Evolutionary conservation across 495 filamentous ascomycete genomes (phyloP), one percentile per base, ranked within the genome.

Genomic region (Daldinia childiae): DNA sequence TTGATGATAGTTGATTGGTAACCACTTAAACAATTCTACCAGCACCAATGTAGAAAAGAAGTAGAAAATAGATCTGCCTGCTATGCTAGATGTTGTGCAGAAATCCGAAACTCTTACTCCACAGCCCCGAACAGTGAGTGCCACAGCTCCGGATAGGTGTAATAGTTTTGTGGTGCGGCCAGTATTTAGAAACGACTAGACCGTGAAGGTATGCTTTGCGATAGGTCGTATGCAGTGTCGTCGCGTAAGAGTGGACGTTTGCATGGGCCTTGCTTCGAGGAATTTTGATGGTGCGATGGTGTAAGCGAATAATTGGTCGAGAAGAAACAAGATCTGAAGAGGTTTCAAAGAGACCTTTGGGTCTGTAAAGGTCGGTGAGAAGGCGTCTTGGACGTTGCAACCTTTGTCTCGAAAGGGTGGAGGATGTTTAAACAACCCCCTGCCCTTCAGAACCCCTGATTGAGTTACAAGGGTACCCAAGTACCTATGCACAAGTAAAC

Each of bases 341-440:
- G 56, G 68, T 71, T 74, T 71, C 66, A 57, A 57, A 68, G 52
- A 66, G 58, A 66, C 50, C 71, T 64, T 65, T 66, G 69, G 68
- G 65, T 36, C 26, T 58, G 50, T 68, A 72, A 73, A 74, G 74
- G 72, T 74, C 76, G 71, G 71, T 78, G 63, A 76, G 21, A 51
- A 70, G 65, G 66, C 67, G 54, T 74, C 73, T 77, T 68, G 74
- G 74, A 66, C 78, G 80, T 82, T 81, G 80, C 81, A 78, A 79
- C 76, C 81, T 78, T 78, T 79, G 82, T 85, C 80, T 85, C 79
- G 77, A 80, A 75, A 71, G 67, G 62, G 68, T 77, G 77, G 73
- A 76, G 69, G 73, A 62, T 67, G 66, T 66, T 56, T 64, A 61
- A 66, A 64, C 43, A n/a, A 70, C 4, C 62, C 66, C 76, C 73